Evolutionary conservation across 169 alveolate species (phyloP).

Genomic region (Plasmodium sp.): DNA sequence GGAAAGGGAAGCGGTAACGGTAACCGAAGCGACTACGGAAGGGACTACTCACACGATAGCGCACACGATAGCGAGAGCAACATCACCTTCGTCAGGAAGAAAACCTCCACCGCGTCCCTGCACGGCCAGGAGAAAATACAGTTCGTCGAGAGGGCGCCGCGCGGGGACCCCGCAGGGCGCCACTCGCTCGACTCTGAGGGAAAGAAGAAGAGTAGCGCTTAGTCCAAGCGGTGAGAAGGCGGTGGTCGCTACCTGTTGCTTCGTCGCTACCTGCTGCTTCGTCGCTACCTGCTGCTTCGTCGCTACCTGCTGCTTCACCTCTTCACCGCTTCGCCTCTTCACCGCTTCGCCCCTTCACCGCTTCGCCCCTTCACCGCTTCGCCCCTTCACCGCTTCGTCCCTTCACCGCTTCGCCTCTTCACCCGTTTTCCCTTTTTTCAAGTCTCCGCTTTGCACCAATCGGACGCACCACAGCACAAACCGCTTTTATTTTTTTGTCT

Average conservation of each 20-base stretch:
- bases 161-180: background rate
- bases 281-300: background rate
- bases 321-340: background rate
- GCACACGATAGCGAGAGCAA: background rate
- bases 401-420: background rate
- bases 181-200: background rate
- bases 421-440: background rate
- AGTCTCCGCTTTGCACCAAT: background rate
- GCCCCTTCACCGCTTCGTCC: background rate
- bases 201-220: conserved; percentile 7
- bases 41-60: too few relatives aligned
- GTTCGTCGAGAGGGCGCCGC: background rate
- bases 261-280: background rate
- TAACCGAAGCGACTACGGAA: background rate
- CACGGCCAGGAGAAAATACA: background rate
- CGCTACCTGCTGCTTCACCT: background rate
- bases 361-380: background rate
- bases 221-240: background rate
- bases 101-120: background rate
- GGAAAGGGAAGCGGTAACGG: background rate
- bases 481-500: background rate
- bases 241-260: background rate
- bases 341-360: too few relatives aligned
- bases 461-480: background rate
- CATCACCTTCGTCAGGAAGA: conserved; percentile 9